phyloP scores from a whole-genome alignment of 1,139 yeast species.

The Maudiozyma humilis region DNA sequence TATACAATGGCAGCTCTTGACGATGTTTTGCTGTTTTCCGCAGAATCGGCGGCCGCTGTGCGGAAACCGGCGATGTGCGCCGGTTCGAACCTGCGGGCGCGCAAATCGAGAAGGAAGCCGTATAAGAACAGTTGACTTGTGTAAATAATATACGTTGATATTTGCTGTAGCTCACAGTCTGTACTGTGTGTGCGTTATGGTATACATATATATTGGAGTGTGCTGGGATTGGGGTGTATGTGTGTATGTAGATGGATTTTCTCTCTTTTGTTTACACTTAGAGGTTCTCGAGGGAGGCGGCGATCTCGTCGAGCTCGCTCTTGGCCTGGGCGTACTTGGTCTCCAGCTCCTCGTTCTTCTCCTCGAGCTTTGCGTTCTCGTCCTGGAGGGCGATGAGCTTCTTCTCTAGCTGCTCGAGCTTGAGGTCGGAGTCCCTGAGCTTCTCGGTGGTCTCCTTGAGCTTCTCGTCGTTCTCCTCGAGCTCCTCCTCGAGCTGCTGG shows the following conservation, averaged over 20 bases:
- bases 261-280: slow-evolving; percentile 7
- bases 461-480: slow-evolving; percentile 87
- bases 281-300: slow-evolving; percentile 24
- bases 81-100: too few species aligned
- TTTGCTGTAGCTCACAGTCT: too few species aligned
- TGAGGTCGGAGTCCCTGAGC: slow-evolving; percentile 90
- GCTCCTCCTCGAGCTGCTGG: slow-evolving; percentile 84
- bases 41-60: too few species aligned
- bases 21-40: too few species aligned
- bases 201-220: not conserved
- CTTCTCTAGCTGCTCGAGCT: slow-evolving; percentile 94
- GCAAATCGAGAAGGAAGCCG: too few species aligned
- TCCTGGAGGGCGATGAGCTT: slow-evolving; percentile 85
- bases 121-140: too few species aligned
- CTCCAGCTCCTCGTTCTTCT: slow-evolving; percentile 81
- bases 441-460: slow-evolving; percentile 90
- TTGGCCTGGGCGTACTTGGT: slow-evolving; percentile 74
- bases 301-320: slow-evolving; percentile 82
- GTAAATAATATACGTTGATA: too few species aligned
- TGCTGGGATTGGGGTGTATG: not conserved
- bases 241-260: not conserved
- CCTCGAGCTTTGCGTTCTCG: slow-evolving; percentile 89
- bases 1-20: too few species aligned
- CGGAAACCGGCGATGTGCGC: too few species aligned
- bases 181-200: not conserved